Base-by-base conservation (phyloP, 306 rosid genomes). In the Rubus idaeus region DNA sequence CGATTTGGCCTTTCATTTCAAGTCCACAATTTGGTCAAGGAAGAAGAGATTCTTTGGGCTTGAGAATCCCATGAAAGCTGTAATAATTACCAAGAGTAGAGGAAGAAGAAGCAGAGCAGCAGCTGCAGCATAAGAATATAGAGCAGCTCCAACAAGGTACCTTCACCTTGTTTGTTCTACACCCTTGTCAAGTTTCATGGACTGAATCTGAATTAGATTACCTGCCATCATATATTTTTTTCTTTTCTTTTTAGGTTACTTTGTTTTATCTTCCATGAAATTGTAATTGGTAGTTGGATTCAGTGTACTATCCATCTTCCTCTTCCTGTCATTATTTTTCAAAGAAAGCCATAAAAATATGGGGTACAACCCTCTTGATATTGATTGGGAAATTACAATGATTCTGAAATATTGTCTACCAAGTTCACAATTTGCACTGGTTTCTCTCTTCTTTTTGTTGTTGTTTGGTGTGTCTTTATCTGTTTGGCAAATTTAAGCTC, bases 241-340 rank as follows among this genome's bases (percentile, higher is more conserved):
- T 68, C 30, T 70, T 44, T 61, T 30, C 10, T 0, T 5, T 26
- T 26, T 60, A 10, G 30, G 44, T 8, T 45, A 20, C 69, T 50
- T 46, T 42, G 12, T 70, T 64, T 67, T 71, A 6, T 16, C 72
- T 61, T 66, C 45, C 57, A 18, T 74, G n/a, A 50, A 62, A 75
- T 79, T 79, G 69, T 86, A 82, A 73, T 56, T 47, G 77, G 49
- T 75, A 82, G 42, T 62, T 13, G 40, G 79, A 78, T 72, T 79
- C 80, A 77, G 68, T 79, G 64, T 66, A 78, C 77, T 51, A 10
- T 55, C 65, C 37, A 67, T 72, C 21, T 8, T 70, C 39, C 20
- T n/a, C 5, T 66, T 60, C 66, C 11, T 73, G 58, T 64, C 52
- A 55, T 55, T 71, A n/a, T 72, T 61, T 70, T 21, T 77, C 45